Evolutionary conservation across 805 yeast species (phyloP), one percentile per base, ranked within the genome.

Genomic region (Lachancea mirantina): DNA sequence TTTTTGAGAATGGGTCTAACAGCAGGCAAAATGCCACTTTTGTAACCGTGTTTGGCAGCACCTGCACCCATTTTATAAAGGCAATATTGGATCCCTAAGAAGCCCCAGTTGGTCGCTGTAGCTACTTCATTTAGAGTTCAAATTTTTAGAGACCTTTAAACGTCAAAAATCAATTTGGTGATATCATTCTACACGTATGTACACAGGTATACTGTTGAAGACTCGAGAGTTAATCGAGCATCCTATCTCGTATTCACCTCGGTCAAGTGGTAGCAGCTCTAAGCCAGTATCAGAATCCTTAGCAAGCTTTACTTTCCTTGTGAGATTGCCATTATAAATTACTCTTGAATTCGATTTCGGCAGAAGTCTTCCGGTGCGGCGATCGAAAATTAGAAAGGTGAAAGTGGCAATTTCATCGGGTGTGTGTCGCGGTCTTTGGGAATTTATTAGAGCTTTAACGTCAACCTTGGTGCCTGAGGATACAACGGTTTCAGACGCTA

Each of bases 181-280:
- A 24, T 22, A 16, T 34, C 38, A 30, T 25, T 16, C 19, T 8
- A 34, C 33, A 34, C 38, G 38, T 13, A 34, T 19, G 13, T 34
- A 34, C 4, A 28, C 30, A 4, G 38, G 38, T 8, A 17, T 20
- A 19, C 29, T 34, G 30, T 20, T 34, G 22, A 34, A 34, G n/a
- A 20, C n/a, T 6, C 22, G 16, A 3, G 26, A 18, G n/a, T 34
- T 25, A 8, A 34, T 9, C 14, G 45, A 42, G 2, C 45, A 49
- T 1, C 88, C 84, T 80, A 95, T 78, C 52, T 84, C 92, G 50
- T 78, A 87, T 29, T 74, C 78, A 2, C 96, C 97, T 27, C 68
- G 67, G 34, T 82, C 88, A 23, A 88, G 59, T 4, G 84, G 71
- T 13, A 78, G 74, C 23, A 81, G 51, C 15, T 64, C 65, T 19